phyloP scores from a whole-genome alignment of 2,329 filamentous ascomycete species.

The Colletotrichum gloeosporioides region DNA sequence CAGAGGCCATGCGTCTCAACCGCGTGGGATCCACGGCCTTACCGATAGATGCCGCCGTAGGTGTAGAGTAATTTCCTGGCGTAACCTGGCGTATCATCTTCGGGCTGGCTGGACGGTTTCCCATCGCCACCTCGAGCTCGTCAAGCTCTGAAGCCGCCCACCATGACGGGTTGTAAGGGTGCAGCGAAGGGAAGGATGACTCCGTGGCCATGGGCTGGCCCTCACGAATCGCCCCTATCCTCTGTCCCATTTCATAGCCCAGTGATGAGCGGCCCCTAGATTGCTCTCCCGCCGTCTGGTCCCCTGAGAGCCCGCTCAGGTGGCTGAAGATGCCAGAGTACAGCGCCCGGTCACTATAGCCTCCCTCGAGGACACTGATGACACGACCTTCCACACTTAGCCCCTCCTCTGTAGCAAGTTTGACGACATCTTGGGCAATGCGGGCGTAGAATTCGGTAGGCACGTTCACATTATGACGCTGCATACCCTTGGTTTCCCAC shows the following conservation, averaged over 20 bases:
- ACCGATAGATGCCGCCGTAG: slow-evolving; percentile 85
- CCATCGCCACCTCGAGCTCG: slow-evolving; percentile 67
- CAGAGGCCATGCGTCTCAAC: slow-evolving; percentile 68
- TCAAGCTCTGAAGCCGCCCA: slow-evolving; percentile 73
- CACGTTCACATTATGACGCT: slow-evolving; percentile 93
- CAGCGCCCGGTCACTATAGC: slow-evolving; percentile 92
- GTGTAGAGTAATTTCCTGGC: slow-evolving; percentile 79
- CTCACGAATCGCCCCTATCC: slow-evolving; percentile 45
- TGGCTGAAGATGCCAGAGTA: slow-evolving; percentile 90
- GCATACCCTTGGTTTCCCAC: slow-evolving; percentile 92
- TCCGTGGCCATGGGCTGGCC: slow-evolving; percentile 31
- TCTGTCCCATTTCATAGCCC: slow-evolving; percentile 63
- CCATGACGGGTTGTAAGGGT: slow-evolving; percentile 72
- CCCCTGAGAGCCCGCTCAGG: slow-evolving; percentile 78
- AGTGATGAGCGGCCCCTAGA: slow-evolving; percentile 46
- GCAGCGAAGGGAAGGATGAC: slow-evolving; percentile 33
- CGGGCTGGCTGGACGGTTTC: slow-evolving; percentile 52
- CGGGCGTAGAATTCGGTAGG: slow-evolving; percentile 96
- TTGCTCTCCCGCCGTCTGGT: slow-evolving; percentile 39
- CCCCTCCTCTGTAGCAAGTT: slow-evolving; percentile 79
- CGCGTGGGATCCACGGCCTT: slow-evolving; percentile 75
- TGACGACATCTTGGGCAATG: slow-evolving; percentile 85
- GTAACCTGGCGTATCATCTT: slow-evolving; percentile 62
- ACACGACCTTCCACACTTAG: slow-evolving; percentile 82
- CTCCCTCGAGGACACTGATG: slow-evolving; percentile 93